Base-by-base conservation (phyloP, 208 protist species). In the Acanthamoeba sp. region DNA sequence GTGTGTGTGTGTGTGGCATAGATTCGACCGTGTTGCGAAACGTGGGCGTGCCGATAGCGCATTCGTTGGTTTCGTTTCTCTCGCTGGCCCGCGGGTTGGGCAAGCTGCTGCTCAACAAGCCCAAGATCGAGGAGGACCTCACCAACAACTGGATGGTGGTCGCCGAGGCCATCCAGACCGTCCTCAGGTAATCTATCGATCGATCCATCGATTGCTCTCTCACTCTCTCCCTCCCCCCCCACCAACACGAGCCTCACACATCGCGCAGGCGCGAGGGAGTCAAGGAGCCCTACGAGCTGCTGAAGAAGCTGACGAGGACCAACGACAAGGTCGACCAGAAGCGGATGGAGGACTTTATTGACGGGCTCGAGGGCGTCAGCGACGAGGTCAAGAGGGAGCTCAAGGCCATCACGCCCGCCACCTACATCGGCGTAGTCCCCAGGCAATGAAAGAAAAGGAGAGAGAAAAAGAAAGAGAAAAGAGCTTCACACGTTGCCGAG, bases 21-120 rank as follows among this genome's bases (percentile, higher is more conserved):
- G 99, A 99, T 95, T 99, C 98, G 85, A 99, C 99, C 3, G 99
- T 99, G 34, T 95, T 99, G 48, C 97, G 98, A 55, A 99, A 99
- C 94, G 94, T 99, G 7, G 98, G 98, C 84, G 98, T 99, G 7
- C 98, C 98, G 14, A 82, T 99, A 27, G 98, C 97, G 1, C 98
- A 99, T 85, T 96, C 97, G 40, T 52, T 98, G 27, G 95, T 99
- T n/a, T 97, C 98, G 22, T 97, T 99, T 55, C 78, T 95, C 40
- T 98, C 98, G 16, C 59, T 99, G 14, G 40, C 91, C n/a, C 97
- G 98, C 38, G 98, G 98, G 3, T 38, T 99, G 3, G 96, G 95
- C 88, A 99, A 99, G 95, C 95, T 99, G 14, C 38, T 98, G 0
- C 36, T 99, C 6, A 96, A 98, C 95, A 96, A 97, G 69, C 71